Evolutionary conservation across 306 rosid genomes (phyloP), one percentile per base, ranked within the genome.

Genomic region (Gillenia trifoliata): DNA sequence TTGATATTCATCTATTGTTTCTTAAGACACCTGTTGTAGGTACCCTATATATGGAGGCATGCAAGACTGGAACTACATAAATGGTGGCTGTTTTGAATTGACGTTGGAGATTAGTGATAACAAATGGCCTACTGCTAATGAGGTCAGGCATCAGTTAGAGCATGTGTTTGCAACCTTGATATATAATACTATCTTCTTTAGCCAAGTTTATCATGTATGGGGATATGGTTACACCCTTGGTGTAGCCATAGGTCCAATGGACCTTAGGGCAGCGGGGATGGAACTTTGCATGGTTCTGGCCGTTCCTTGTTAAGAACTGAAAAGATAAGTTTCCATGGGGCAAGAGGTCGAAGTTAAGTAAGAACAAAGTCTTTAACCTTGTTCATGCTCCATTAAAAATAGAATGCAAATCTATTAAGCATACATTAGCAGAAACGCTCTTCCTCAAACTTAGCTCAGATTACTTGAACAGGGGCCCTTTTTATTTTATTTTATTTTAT

Each of bases 31-130:
- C 67, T 78, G 71, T 74, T 81, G 81, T 85, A 94, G 99, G 98
- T 94, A 94, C 62, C 99, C 99, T 20, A 74, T 94, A 67, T 92
- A 92, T 64, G 99, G 99, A 64, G 99, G 96, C 80, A 94, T 94
- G 99, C 97, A 94, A 84, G 99, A 92, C 76, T 94, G 97, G 96
- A 94, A 94, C 82, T 94, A 90, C 70, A 92, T 87, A 78, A 86
- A 90, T 29, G 95, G 80, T 57, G 96, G 93, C 59, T 92, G 97
- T 87, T 88, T 94, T 75, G 99, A 94, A 80, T 83, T 89, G 83
- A 94, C 97, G 64, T 81, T 90, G 77, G 99, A 94, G 92, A 72
- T 94, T 74, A 94, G 97, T 62, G 96, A 90, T 67, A 78, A 89
- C 84, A 94, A 92, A 86, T 94, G 99, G 99, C 99, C 97, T 78